Evolutionary conservation across 2,329 filamentous ascomycete species (phyloP).

Genomic region (Bipolaris sorokiniana): DNA sequence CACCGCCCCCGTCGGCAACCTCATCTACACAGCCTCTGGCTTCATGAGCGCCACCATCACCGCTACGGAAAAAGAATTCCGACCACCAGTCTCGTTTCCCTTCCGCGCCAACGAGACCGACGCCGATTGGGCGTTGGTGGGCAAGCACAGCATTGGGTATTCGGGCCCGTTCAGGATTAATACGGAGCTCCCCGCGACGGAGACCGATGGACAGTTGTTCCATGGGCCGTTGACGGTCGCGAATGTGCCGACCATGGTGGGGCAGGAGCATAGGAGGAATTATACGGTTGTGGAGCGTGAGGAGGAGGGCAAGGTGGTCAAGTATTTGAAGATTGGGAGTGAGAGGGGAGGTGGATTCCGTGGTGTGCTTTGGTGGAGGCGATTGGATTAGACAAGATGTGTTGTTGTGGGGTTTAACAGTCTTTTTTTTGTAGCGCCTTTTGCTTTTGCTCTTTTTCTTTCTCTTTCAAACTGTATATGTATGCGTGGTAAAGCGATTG

Average conservation of each 20-base stretch:
- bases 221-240: slow-evolving; percentile 36
- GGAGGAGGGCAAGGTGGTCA: slow-evolving; percentile 17
- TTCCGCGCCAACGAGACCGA: slow-evolving; percentile 29
- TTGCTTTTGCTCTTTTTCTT: too few relatives aligned
- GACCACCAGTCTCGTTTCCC: slow-evolving; percentile 33
- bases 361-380: slow-evolving; percentile 35
- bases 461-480: background rate
- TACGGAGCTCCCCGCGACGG: slow-evolving; percentile 19
- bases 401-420: background rate
- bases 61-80: slow-evolving; percentile 30
- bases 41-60: slow-evolving; percentile 40
- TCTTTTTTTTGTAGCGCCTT: too few relatives aligned
- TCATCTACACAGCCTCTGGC: slow-evolving; percentile 34
- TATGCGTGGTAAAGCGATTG: too few relatives aligned
- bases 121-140: slow-evolving; percentile 38
- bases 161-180: slow-evolving; percentile 32
- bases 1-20: slow-evolving; percentile 29
- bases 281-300: slow-evolving; percentile 27
- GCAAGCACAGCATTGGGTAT: slow-evolving; percentile 38
- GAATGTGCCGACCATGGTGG: slow-evolving; percentile 36
- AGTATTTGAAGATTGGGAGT: slow-evolving; percentile 32
- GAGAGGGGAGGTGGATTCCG: slow-evolving; percentile 30
- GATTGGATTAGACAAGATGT: slow-evolving; percentile 15
- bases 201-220: slow-evolving; percentile 31
- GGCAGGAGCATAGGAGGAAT: slow-evolving; percentile 28